phyloP scores from a whole-genome alignment of 345 rosid genomes.

The Salix viminalis region DNA sequence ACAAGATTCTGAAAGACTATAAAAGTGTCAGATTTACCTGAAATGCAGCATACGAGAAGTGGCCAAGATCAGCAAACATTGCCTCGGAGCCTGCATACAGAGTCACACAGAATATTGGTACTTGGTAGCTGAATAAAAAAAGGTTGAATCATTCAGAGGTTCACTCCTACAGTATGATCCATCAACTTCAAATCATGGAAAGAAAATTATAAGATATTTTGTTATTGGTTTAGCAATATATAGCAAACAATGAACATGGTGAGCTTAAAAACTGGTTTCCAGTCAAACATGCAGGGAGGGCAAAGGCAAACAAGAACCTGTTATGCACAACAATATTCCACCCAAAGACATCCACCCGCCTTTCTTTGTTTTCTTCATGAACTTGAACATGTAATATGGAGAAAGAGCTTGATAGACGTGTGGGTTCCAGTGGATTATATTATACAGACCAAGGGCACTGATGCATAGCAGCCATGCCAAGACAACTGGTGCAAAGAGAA shows the following conservation, averaged over 20 bases:
- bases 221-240: neutral
- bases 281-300: neutral
- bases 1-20: neutral
- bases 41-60: constrained; percentile 89
- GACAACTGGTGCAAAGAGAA: constrained; percentile 86
- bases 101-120: constrained; percentile 5
- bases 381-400: constrained; percentile 95
- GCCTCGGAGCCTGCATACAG: constrained; percentile 86
- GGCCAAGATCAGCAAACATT: constrained; percentile 99
- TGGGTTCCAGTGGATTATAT: constrained; percentile 82
- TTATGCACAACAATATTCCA: constrained; percentile 89
- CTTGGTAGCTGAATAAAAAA: neutral
- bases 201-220: neutral
- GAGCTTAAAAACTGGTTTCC: neutral
- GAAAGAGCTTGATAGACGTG: constrained; percentile 86
- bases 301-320: constrained; percentile 47
- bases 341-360: constrained; percentile 99
- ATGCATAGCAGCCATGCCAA: constrained; percentile 82
- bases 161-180: neutral
- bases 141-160: neutral
- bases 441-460: constrained; percentile 86
- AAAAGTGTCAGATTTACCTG: constrained; percentile 41
- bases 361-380: constrained; percentile 82
- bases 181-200: neutral
- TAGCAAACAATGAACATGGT: neutral